Conservation (phyloP, 23 red algal genomes). For the Gracilaria vermiculophylla region DNA sequence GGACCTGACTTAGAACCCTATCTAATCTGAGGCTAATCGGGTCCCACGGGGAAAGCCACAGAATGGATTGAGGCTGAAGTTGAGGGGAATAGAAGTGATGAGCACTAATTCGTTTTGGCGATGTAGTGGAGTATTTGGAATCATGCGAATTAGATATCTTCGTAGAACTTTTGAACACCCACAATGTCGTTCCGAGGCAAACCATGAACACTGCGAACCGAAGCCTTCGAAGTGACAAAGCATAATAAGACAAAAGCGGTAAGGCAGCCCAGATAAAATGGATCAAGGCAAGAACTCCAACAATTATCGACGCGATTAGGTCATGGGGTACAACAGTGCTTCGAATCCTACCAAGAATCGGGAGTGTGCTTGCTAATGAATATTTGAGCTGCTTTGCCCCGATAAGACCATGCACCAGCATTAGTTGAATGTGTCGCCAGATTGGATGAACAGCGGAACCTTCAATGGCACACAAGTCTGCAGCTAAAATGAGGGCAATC, state of each 20-base stretch:
- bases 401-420: not conserved
- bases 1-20: not conserved
- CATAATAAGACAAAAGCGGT: conserved; percentile 38
- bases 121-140: not conserved
- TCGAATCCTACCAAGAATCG: conserved; percentile 31
- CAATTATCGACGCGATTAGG: conserved; percentile 43
- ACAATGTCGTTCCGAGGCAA: not conserved
- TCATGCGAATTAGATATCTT: not conserved
- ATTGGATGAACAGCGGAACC: conserved; percentile 19
- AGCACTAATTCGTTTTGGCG: conserved; percentile 50
- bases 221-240: not conserved
- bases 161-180: not conserved
- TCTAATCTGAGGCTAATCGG: conserved; percentile 1
- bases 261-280: conserved; percentile 10
- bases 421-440: conserved; percentile 22
- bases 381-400: not conserved
- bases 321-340: conserved; percentile 39
- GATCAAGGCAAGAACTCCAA: conserved; percentile 20
- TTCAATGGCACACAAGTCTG: conserved; percentile 30
- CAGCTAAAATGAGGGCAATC: not conserved
- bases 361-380: conserved; percentile 16
- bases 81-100: conserved; percentile 47
- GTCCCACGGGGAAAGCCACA: conserved; percentile 4
- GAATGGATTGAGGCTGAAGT: conserved; percentile 3
- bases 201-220: not conserved